Base-by-base conservation (phyloP, 306 rosid genomes). In the Cucumis cinereus region DNA sequence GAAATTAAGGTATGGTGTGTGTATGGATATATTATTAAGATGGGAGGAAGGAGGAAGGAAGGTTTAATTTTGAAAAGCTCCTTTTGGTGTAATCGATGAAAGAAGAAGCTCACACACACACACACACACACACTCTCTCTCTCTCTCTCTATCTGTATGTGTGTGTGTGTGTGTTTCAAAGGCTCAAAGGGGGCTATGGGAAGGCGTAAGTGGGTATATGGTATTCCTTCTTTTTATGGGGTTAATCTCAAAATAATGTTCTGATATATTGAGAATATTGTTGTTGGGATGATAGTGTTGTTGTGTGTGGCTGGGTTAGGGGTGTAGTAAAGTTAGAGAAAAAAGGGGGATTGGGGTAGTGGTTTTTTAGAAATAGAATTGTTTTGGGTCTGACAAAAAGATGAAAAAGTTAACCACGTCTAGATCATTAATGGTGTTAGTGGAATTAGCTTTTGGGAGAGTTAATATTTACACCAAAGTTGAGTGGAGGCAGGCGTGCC, bases 401-500 rank as follows among this genome's bases (percentile, higher is more conserved):
- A 81, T 54, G 83, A 49, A 86, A 91, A 93, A 89, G 96, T 82
- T 80, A 78, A 84, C 26, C 76, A 85, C 90, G 85, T 77, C 82
- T 79, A 76, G 89, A 82, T 83, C 80, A 79, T 79, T 82, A 81
- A 61, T 83, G 89, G 87, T 83, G 53, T 83, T 72, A 87, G 92
- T 90, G 96, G 98, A 78, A 78, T 80, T 87, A 89, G 89, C 89
- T 89, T 91, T 93, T 84, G 78, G 67, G 59, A 67, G 67, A 61
- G 73, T 64, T 80, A 79, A 35, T 53, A 14, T 38, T n/a, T 30
- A 30, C 35, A 30, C 13, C n/a, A 45, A 45, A 45, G 75, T 66
- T 72, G 83, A 88, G 97, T 91, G 93, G 97, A 92, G 86, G 96
- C 92, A 89, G 93, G 99, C 99, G 98, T 92, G 98, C 89, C 90